Percentiles rank a stretch among this genome's conserved stretches.
phyloP scores from a whole-genome alignment of 31 red algal species.

The Endocladia muricata region DNA sequence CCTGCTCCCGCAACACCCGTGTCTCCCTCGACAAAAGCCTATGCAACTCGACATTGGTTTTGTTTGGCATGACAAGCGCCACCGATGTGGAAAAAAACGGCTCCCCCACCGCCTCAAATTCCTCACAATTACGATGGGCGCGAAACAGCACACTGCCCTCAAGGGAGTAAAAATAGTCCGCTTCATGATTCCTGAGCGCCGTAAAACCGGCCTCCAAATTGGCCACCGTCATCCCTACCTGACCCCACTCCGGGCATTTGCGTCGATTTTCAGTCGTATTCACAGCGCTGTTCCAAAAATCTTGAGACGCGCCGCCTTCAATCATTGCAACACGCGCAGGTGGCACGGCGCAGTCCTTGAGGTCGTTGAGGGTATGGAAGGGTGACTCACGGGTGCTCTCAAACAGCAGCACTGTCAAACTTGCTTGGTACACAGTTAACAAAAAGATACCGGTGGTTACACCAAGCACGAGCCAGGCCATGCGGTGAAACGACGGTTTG shows the following conservation, averaged over 20 bases:
- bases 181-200: constrained; percentile 1
- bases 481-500: constrained; percentile 47
- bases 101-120: constrained; percentile 43
- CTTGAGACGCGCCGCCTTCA: constrained; percentile 43
- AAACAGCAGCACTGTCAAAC: constrained; percentile 50
- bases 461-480: constrained; percentile 51
- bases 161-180: constrained; percentile 50
- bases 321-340: constrained; percentile 44
- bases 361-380: constrained; percentile 29
- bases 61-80: constrained; percentile 33
- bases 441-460: constrained; percentile 52
- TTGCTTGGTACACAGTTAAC: constrained; percentile 46
- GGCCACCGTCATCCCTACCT: constrained; percentile 23
- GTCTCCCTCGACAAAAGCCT: constrained; percentile 26
- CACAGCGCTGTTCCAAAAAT: constrained; percentile 53
- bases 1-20: constrained; percentile 48
- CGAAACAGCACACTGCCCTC: constrained; percentile 38
- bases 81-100: constrained; percentile 60
- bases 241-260: constrained; percentile 5
- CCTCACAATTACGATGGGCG: constrained; percentile 30
- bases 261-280: constrained; percentile 24
- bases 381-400: constrained; percentile 40
- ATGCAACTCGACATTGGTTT: constrained; percentile 1
- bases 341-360: constrained; percentile 22
- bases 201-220: constrained; percentile 31